Conservation (phyloP, 1,139 yeast species). For the Diutina pseudorugosa region DNA sequence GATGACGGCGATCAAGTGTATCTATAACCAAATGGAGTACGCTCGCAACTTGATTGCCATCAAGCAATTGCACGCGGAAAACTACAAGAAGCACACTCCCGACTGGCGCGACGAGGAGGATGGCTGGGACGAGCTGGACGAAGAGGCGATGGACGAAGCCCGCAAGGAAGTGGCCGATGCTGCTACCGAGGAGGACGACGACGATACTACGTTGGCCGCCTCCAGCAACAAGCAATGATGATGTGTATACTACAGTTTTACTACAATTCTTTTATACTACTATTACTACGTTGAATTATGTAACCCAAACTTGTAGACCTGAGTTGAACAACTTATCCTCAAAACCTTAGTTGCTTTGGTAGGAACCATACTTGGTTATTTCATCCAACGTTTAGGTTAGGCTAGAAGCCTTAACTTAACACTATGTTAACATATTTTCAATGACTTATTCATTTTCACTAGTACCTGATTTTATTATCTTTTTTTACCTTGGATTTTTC, state of each 20-base stretch:
- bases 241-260: not conserved
- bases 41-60: slow-evolving; percentile 20
- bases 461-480: no score
- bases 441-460: no score
- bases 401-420: no score
- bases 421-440: no score
- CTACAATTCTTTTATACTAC: no score
- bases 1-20: slow-evolving; percentile 55
- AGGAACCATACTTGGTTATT: no score
- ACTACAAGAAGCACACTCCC: slow-evolving; percentile 4
- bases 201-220: not conserved
- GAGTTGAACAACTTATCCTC: no score
- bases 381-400: no score
- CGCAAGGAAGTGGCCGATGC: not conserved
- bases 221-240: not conserved
- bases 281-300: no score
- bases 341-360: no score
- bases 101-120: slow-evolving; percentile 2
- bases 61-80: not conserved
- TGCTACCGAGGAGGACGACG: not conserved
- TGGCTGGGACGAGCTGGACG: slow-evolving; percentile 1
- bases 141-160: not conserved
- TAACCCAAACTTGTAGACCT: no score
- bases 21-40: slow-evolving; percentile 72
- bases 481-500: no score